phyloP scores from a whole-genome alignment of 106 monocot genomes.

The Dendrobium chrysotoxum region DNA sequence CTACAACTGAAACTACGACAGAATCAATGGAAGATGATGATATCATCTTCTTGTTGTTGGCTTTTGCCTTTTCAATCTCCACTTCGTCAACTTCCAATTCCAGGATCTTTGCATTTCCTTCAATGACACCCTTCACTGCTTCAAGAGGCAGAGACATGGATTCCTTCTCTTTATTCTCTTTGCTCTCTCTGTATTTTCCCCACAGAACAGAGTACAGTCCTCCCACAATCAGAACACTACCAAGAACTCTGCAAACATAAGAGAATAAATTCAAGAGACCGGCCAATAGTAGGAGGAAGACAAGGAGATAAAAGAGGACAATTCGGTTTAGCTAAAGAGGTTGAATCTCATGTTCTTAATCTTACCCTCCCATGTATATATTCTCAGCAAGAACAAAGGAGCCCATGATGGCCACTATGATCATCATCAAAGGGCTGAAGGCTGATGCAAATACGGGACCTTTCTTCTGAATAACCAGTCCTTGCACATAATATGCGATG shows the following conservation, averaged over 20 bases:
- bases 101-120: constrained; percentile 12
- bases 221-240: constrained; percentile 52
- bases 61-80: constrained; percentile 4
- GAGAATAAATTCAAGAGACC: neutral
- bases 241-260: constrained; percentile 51
- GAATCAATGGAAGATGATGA: neutral
- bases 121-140: constrained; percentile 12
- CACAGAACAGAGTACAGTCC: constrained; percentile 81
- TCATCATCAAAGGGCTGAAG: constrained; percentile 95
- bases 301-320: neutral
- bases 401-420: constrained; percentile 82
- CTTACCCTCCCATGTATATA: constrained; percentile 75
- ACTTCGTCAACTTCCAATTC: constrained; percentile 9
- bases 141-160: constrained; percentile 27
- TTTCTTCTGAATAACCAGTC: constrained; percentile 61
- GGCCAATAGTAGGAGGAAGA: neutral
- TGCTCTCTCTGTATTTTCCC: constrained; percentile 75
- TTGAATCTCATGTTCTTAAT: neutral
- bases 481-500: constrained; percentile 90
- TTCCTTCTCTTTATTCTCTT: constrained; percentile 32
- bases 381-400: constrained; percentile 79
- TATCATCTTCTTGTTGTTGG: constrained; percentile 1
- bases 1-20: neutral
- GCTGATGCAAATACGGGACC: constrained; percentile 88
- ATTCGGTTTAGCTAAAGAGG: neutral